A percentile compares a stretch with the other conserved stretches of the same genome.
Evolutionary conservation across 176 grass and related monocot species (phyloP).

Genomic region (Lolium multiflorum): DNA sequence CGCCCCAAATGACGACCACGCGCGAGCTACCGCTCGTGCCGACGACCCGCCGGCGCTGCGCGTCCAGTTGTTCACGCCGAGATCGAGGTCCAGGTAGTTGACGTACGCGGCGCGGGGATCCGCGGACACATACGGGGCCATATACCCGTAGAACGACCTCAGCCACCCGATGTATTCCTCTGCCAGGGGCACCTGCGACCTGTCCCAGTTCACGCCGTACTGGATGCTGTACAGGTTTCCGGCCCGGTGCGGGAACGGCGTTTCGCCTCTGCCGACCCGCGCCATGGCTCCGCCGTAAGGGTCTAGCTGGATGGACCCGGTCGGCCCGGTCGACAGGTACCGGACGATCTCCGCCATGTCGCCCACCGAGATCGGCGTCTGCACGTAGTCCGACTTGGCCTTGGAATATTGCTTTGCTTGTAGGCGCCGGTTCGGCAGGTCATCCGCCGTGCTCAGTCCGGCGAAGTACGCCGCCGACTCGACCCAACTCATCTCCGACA

Average conservation of each 20-base stretch:
- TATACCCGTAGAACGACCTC: slow-evolving; percentile 48
- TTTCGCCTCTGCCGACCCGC: neutral
- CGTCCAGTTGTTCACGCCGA: slow-evolving; percentile 57
- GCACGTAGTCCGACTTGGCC: slow-evolving; percentile 73
- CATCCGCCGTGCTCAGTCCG: neutral
- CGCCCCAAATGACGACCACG: slow-evolving; percentile 38
- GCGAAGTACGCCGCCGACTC: slow-evolving; percentile 62
- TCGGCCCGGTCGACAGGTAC: slow-evolving; percentile 30
- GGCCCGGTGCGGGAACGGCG: slow-evolving; percentile 62
- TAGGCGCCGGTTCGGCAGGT: slow-evolving; percentile 22
- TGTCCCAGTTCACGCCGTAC: slow-evolving; percentile 50
- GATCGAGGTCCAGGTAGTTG: slow-evolving; percentile 73
- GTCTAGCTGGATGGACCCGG: slow-evolving; percentile 52
- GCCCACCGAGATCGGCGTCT: neutral
- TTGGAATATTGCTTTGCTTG: slow-evolving; percentile 39
- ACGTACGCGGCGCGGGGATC: slow-evolving; percentile 54
- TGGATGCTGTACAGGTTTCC: slow-evolving; percentile 65
- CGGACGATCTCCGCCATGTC: slow-evolving; percentile 34
- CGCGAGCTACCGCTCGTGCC: neutral
- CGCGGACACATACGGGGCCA: slow-evolving; percentile 53
- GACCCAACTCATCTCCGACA: slow-evolving; percentile 63
- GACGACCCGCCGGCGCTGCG: neutral
- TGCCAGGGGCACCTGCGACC: neutral
- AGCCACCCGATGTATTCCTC: slow-evolving; percentile 56
- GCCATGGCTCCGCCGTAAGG: slow-evolving; percentile 76